phyloP scores from a whole-genome alignment of 179 eudicot species.

The Sideroxylon spinosum region DNA sequence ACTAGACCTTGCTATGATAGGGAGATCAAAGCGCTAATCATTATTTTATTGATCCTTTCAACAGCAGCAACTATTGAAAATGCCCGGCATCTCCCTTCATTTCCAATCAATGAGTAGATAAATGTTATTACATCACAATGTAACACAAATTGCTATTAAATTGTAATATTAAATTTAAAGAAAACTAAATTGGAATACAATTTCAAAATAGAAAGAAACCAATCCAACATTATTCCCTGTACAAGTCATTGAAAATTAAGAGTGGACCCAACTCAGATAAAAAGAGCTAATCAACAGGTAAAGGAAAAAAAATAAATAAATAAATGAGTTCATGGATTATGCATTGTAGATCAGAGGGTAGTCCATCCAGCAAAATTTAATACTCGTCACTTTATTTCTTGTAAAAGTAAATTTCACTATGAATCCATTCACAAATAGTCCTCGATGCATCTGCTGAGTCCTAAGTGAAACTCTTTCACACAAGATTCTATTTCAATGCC shows the following conservation, averaged over 20 bases:
- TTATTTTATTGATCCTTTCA: constrained; percentile 39
- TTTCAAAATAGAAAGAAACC: too few relatives aligned
- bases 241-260: constrained; percentile 7
- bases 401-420: not conserved
- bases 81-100: constrained; percentile 59
- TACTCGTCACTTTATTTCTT: not conserved
- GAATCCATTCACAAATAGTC: too few relatives aligned
- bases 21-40: constrained; percentile 31
- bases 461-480: too few relatives aligned
- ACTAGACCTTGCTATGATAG: constrained; percentile 46
- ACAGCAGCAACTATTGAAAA: constrained; percentile 39
- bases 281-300: not conserved
- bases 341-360: not conserved
- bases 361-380: not conserved
- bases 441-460: too few relatives aligned
- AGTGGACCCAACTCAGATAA: constrained; percentile 1
- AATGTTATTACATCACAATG: too few relatives aligned
- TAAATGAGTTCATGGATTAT: constrained; percentile 14
- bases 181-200: too few relatives aligned
- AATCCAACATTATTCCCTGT: too few relatives aligned
- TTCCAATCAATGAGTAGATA: not conserved
- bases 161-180: too few relatives aligned
- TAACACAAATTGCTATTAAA: too few relatives aligned
- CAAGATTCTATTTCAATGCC: too few relatives aligned
- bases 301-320: not conserved